Evolutionary conservation across 2,329 filamentous ascomycete genomes (phyloP).

Genomic region (Alternaria atra): DNA sequence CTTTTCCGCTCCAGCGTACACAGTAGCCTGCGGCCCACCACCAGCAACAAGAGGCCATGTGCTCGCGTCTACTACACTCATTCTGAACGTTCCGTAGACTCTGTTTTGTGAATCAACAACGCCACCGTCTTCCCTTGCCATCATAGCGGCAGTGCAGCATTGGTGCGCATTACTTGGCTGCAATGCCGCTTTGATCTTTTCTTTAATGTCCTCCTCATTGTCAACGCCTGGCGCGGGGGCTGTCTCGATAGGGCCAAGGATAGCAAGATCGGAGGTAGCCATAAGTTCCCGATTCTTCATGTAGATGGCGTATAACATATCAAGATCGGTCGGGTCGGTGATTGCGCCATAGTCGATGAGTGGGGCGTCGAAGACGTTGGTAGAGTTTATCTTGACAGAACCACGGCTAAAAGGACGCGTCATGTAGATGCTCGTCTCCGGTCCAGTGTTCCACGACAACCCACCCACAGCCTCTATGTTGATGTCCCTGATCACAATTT

Average conservation of each 20-base stretch:
- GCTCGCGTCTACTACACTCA: conserved; percentile 40
- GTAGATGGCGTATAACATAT: conserved; percentile 42
- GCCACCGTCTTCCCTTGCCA: conserved; percentile 24
- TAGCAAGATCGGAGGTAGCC: conserved; percentile 39
- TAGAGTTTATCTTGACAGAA: conserved; percentile 43
- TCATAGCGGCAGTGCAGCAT: conserved; percentile 37
- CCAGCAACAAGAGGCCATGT: conserved; percentile 29
- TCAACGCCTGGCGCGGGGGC: conserved; percentile 33
- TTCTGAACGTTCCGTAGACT: conserved; percentile 29
- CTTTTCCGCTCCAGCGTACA: conserved; percentile 33
- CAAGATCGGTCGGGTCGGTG: conserved; percentile 42
- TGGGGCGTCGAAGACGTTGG: conserved; percentile 33
- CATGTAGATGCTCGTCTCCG: conserved; percentile 36
- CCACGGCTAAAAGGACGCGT: conserved; percentile 48
- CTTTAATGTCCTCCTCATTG: conserved; percentile 15
- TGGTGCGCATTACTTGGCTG: conserved; percentile 28
- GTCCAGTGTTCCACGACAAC: conserved; percentile 35
- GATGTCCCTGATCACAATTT: conserved; percentile 27
- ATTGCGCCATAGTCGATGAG: conserved; percentile 42
- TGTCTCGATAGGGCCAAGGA: conserved; percentile 42
- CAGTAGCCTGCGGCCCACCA: conserved; percentile 23
- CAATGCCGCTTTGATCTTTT: conserved; percentile 14
- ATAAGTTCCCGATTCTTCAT: conserved; percentile 46
- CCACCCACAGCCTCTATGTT: conserved; percentile 30
- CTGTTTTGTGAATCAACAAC: conserved; percentile 27